These are phyloP conservation scores for Paradendryphiella salina DNA, from an alignment of 2,329 filamentous ascomycete species.

Conservation along the genomic window DNA sequence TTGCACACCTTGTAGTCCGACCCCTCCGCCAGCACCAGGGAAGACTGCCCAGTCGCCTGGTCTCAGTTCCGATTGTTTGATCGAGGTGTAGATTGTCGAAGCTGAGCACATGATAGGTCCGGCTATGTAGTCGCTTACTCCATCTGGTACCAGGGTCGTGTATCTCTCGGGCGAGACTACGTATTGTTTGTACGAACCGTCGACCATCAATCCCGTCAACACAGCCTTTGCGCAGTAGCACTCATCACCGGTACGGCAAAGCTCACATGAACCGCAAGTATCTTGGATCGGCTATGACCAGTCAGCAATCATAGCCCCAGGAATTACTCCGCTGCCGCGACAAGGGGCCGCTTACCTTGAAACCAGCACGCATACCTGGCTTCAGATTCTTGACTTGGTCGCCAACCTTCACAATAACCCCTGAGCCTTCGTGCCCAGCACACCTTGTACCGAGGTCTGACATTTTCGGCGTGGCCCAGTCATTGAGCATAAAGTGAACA, in stretches of 20 bases:
- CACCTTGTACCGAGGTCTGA: conserved; percentile 50
- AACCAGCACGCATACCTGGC: conserved; percentile 42
- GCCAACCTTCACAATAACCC: conserved; percentile 61
- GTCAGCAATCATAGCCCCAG: conserved; percentile 5
- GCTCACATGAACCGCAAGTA: conserved; percentile 46
- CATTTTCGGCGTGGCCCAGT: conserved; percentile 52
- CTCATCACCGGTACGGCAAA: conserved; percentile 58
- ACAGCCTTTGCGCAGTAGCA: conserved; percentile 56
- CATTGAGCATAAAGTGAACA: conserved; percentile 61
- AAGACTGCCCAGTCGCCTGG: conserved; percentile 61
- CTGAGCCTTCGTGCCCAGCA: conserved; percentile 61
- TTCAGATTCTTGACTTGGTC: conserved; percentile 57
- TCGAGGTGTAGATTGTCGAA: conserved; percentile 61
- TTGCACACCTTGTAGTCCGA: conserved; percentile 62
- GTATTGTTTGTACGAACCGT: conserved; percentile 63
- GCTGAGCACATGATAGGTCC: conserved; percentile 65
- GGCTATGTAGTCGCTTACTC: conserved; percentile 59
- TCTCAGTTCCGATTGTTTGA: conserved; percentile 56
- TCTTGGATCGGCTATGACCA: conserved; percentile 29
- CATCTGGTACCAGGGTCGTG: conserved; percentile 59
- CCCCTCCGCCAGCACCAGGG: conserved; percentile 59
- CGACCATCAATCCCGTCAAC: conserved; percentile 51
- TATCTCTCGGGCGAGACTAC: conserved; percentile 60
- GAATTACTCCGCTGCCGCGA: not conserved
- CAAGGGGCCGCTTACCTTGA: conserved; percentile 34